Evolutionary conservation across 345 rosid species (phyloP).

Genomic region (Nasturtium officinale): DNA sequence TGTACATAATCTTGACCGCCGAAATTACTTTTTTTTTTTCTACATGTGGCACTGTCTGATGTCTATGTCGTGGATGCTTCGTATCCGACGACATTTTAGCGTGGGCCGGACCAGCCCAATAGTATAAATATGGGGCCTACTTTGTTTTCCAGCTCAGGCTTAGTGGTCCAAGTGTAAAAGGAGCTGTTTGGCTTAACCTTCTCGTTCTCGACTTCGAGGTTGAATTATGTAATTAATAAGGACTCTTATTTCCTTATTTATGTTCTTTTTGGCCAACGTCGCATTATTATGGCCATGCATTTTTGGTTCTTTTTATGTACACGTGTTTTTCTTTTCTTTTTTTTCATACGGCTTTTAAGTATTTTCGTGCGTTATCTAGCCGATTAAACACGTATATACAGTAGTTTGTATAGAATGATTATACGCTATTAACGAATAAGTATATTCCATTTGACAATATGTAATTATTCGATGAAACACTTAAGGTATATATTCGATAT

Average conservation of each 20-base stretch:
- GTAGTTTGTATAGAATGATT: too few relatives aligned
- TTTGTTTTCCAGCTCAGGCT: conserved; percentile 27
- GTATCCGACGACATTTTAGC: conserved; percentile 20
- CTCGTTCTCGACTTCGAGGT: conserved; percentile 7
- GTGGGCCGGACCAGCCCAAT: conserved; percentile 41
- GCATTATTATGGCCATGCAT: conserved; percentile 12
- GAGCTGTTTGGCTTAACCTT: conserved; percentile 24
- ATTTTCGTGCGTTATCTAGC: background rate
- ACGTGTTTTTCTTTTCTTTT: background rate
- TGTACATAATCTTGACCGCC: conserved; percentile 9
- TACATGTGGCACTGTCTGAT: conserved; percentile 35
- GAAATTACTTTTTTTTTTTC: background rate
- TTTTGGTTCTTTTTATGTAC: background rate
- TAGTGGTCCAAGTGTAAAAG: conserved; percentile 34
- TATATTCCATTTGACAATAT: background rate
- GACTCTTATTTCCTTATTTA: background rate
- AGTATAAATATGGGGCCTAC: background rate
- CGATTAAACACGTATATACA: background rate
- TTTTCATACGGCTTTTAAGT: background rate
- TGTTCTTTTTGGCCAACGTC: background rate
- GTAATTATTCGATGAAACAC: background rate
- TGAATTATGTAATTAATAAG: conserved; percentile 12
- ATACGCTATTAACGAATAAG: background rate
- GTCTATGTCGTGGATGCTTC: conserved; percentile 33
- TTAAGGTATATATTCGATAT: background rate